Evolutionary conservation across 352 stramenopile species (phyloP), one percentile per base, ranked within the genome.

Genomic region (Pythium phragmitis): DNA sequence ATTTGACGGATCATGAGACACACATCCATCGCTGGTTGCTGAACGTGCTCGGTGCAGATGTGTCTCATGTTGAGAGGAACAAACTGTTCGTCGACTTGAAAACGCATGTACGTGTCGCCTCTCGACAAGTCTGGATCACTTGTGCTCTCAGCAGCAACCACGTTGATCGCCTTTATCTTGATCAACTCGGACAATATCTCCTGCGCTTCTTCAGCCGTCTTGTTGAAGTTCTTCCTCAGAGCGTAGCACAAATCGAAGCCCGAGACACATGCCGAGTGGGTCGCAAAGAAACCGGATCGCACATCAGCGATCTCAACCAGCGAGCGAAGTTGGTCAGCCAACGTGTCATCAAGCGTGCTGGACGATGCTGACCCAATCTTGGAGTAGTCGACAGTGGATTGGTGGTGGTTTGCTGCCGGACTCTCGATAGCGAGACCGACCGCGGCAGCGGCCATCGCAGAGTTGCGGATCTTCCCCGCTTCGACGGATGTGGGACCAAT

Each of bases 11-110:
- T 74, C 26, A 77, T 67, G 0, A 95, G 65, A 49, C 84, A 92
- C 3, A 89, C 63, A 39, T 95, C 87, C 76, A 93, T 91, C 2
- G 85, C 69, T 1, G 69, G 63, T 55, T 82, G 77, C 39, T 75
- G 64, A 6, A 78, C 66, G 4, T 67, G 57, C 33, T 85, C 72
- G 17, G 73, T 74, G 45, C 70, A 85, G 21, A 90, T 75, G 41
- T 94, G 91, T 63, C 89, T 89, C 65, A 87, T 87, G 61, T 95
- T 95, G 2, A 94, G 67, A 17, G 85, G 82, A 4, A 82, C 73
- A 63, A 90, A 91, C n/a, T 88, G 60, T 51, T 93, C 81, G 46
- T 95, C 87, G 23, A 95, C 81, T 79, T 93, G 87, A 55, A 95
- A 95, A 9, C 87, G 84, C 46, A 92, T 58, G 52, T 86, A 91